Evolutionary conservation across 345 rosid genomes (phyloP).

Genomic region (Gossypium sturtianum): DNA sequence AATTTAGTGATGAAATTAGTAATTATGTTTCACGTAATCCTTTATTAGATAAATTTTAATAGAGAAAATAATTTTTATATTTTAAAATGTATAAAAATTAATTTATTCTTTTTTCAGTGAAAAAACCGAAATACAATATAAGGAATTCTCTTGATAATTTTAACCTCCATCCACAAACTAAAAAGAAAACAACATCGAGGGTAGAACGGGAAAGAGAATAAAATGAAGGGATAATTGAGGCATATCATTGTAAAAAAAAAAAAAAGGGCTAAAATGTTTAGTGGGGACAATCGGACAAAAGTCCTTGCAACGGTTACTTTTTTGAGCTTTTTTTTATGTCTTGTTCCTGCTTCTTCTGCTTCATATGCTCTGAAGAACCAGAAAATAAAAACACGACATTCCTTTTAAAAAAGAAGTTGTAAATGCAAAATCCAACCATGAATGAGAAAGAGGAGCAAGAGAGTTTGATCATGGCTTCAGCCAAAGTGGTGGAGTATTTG

Average conservation of each 20-base stretch:
- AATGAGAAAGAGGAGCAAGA: constrained; percentile 38
- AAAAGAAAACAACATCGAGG: background rate
- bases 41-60: no score
- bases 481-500: constrained; percentile 76
- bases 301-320: constrained; percentile 21
- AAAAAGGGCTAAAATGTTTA: background rate
- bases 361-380: background rate
- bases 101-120: no score
- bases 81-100: no score
- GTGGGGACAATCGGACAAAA: background rate
- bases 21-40: no score
- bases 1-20: no score
- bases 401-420: background rate
- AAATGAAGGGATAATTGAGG: background rate
- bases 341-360: background rate
- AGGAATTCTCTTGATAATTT: no score
- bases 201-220: background rate
- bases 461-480: constrained; percentile 25
- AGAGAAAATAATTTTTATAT: no score
- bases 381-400: background rate
- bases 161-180: no score
- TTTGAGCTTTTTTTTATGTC: background rate
- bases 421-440: constrained; percentile 13
- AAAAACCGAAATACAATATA: no score
- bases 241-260: background rate